Evolutionary conservation across 2,329 filamentous ascomycete species (phyloP), one percentile per base, ranked within the genome.

Genomic region (Sarocladium kiliense): DNA sequence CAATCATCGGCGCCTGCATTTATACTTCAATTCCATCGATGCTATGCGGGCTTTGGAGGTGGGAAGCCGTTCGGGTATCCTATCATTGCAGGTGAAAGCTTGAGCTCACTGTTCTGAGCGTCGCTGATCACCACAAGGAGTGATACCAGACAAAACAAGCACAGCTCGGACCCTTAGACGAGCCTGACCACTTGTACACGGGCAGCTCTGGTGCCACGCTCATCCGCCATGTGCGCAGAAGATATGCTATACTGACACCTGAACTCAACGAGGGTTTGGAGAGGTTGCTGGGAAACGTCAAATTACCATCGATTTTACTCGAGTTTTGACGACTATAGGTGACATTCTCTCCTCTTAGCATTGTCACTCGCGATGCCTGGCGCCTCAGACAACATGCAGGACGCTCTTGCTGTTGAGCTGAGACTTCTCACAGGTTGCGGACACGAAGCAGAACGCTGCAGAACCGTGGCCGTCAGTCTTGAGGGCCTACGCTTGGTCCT

Each of bases 401-500:
- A 59, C 34, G 58, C 61, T 37, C 61, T 60, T 5, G 47, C 47
- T n/a, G 27, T 65, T 49, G 70, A 71, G 53, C 58, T 65, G 19
- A 66, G 73, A 19, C 68, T 82, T 21, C 71, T 83, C 34, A 68
- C 73, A 56, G 78, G 79, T 32, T 85, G 81, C 63, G 81, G 73
- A 61, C 63, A 69, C 54, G 81, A 85, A 66, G 80, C 81, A 23
- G 72, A 79, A 55, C 71, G 77, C 58, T 78, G 77, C 54, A 76
- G 81, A 53, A 60, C 72, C 12, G 75, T 80, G 41, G 72, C 74
- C 36, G 60, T 69, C 18, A 70, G 72, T 36, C 73, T 86, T 12
- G 71, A 81, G 32, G 74, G 73, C 6, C 71, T 86, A 30, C 74
- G 78, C 42, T 64, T 66, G 56, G 67, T 69, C 10, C 64, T 85